Conservation (phyloP, 176 grass and related monocot genomes). For the Avena eriantha region DNA sequence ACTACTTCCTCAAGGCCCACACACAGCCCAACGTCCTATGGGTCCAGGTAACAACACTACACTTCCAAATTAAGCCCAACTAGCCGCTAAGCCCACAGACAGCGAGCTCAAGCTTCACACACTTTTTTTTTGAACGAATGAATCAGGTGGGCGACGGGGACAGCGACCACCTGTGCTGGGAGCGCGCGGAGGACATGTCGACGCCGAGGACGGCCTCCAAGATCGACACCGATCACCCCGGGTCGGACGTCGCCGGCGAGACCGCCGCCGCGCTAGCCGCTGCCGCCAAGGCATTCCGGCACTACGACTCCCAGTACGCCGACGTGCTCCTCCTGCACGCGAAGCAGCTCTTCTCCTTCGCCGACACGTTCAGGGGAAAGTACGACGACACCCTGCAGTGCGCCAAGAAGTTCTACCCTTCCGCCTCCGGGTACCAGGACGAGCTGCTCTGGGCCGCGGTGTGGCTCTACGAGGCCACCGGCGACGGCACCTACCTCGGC, state of each 20-base stretch:
- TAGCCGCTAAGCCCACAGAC: no score
- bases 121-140: background rate
- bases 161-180: conserved; percentile 96
- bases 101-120: background rate
- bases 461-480: conserved; percentile 89
- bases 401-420: conserved; percentile 94
- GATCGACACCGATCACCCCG: conserved; percentile 61
- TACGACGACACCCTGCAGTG: conserved; percentile 66
- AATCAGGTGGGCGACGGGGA: conserved; percentile 88
- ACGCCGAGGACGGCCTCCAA: conserved; percentile 81
- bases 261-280: conserved; percentile 82
- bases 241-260: conserved; percentile 77
- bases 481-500: conserved; percentile 65
- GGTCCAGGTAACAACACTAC: conserved; percentile 65
- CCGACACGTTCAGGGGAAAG: conserved; percentile 75
- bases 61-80: background rate
- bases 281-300: conserved; percentile 67
- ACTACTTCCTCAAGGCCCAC: conserved; percentile 94
- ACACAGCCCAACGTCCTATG: conserved; percentile 72
- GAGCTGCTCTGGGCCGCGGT: conserved; percentile 87
- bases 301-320: conserved; percentile 77
- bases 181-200: conserved; percentile 90
- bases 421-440: conserved; percentile 69
- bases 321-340: conserved; percentile 78
- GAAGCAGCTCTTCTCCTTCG: conserved; percentile 87